Base-by-base conservation (phyloP, 78 protist genomes). In the Dictyostelium intermedium region DNA sequence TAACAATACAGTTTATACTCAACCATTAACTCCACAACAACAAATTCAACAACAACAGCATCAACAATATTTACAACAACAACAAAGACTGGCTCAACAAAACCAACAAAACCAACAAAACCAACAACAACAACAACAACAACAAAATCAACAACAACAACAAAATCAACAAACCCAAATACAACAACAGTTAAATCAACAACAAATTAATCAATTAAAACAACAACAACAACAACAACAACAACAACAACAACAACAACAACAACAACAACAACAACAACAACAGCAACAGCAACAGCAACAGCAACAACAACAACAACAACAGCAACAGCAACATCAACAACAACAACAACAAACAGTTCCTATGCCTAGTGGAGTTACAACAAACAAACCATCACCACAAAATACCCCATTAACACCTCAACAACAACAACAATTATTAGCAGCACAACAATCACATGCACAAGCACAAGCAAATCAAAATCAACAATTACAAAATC, bases 381-480 rank as follows among this genome's bases (percentile, higher is more conserved):
- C 82, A 41, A 34, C 82, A 20, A 77, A 18, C 8, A 25, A 43
- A 41, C 82, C 56, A 39, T 20, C 82, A 74, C 70, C 35, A 34
- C 50, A 84, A 69, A 73, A 87, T 20, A 81, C 47, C 39, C 82
- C 60, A 69, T 16, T 32, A 50, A 76, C 41, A 74, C 83, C 76
- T 25, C 92, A 87, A 66, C 92, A 87, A 70, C 41, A 47, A 78
- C 66, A 47, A 47, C 61, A 60, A 27, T 25, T 27, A 78, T 43
- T 56, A 6, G 81, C 81, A 0, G 78, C 25, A 39, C 47, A 47
- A 74, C 81, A 73, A 73, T 35, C 47, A 73, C 79, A 35, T 45
- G 47, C 43, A 73, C 79, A 73, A 16, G 47, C 79, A 73, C 53
- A 61, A 69, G 45, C 72, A 16, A 83, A 83, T 6, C 81, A 39